Base-by-base conservation (phyloP, 805 yeast species). In the Metschnikowia cerradonensis region DNA sequence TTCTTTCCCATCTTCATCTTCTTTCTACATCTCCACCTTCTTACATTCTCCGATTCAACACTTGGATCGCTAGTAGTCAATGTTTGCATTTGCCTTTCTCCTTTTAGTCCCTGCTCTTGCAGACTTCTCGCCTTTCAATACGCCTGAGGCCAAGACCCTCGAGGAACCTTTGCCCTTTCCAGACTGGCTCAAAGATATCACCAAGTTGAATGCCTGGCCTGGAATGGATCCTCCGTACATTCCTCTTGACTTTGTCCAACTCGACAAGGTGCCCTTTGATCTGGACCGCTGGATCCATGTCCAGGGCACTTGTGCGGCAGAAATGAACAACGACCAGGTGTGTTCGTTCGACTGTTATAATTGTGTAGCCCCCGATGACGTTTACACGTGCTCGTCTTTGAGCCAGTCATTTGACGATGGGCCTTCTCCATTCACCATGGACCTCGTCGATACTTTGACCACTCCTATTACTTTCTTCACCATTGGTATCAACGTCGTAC, bases 341-440 rank as follows among this genome's bases (percentile, higher is more conserved):
- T 91, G 97, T 61, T 86, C 96, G 0, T 91, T 88, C 69, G 97
- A 90, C 65, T 91, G 97, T 65, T 79, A 76, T 65, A 81, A 84
- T 55, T 91, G 97, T 69, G 81, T 84, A 26, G 80, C 83, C 22
- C 77, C 71, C 35, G 94, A 87, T 66, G 98, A 91, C 63, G 82
- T 87, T 4, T 78, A 72, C 59, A 80, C 92, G 0, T 91, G 97
- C 65, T 80, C 84, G 2, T 71, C 73, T 43, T 71, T 92, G 36
- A 81, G 91, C 0, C 98, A 92, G 68, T 85, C 96, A 0, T 92
- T 92, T 67, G 99, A 92, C 65, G 98, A 92, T 65, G 98, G 99
- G 0, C 99, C 99, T 1, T 78, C 91, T 0, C 81, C 81, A 0
- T 77, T 81, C 20, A 91, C 97, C 0, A 71, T 79, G 3, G 74